Evolutionary conservation across 768 basidiomycete species (phyloP), one percentile per base, ranked within the genome.

Genomic region (Agrocybe praecox): DNA sequence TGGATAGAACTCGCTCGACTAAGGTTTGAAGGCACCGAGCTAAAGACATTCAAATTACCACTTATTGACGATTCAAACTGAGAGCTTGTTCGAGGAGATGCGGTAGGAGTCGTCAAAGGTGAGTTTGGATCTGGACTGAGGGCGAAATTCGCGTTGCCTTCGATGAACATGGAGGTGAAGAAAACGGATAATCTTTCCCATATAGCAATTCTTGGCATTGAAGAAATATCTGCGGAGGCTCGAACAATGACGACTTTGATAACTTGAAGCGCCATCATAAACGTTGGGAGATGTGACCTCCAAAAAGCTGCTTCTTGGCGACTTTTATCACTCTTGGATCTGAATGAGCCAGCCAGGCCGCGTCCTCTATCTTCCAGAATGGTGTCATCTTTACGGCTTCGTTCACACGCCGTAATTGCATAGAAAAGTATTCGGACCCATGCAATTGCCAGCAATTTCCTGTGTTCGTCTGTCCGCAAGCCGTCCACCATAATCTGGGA

Each of bases 391-490:
- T 60, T 68, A 36, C 59, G 68, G 59, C 63, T 73, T 54, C 59
- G 68, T 55, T 79, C 79, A 57, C 83, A 87, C 7, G 81, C 80
- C 6, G 76, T 66, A 70, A 91, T 82, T 6, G 76, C 71, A 57
- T 85, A 88, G 22, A 80, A 74, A 24, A 90, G 67, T 17, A 92
- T 70, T 12, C 87, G 85, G 23, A 84, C 65, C 88, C 88, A 91
- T 10, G 80, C 80, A 26, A 73, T 74, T 9, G 75, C 68, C 47
- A 83, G 70, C 9, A 76, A 70, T 1, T 72, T 71, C n/a, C 78
- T 79, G 58, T 80, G 81, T 14, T 74, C 55, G 47, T 85, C 81
- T 2, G 74, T 67, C 61, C 71, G 74, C 18, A 75, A 69, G 6
- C 71, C 76, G 49, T 78, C 75, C 6, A 73, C 66, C 14, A 71